These are phyloP conservation scores for Triticum dicoccoides DNA, from an alignment of 176 grass and related monocot species.

Conservation along the genomic window DNA sequence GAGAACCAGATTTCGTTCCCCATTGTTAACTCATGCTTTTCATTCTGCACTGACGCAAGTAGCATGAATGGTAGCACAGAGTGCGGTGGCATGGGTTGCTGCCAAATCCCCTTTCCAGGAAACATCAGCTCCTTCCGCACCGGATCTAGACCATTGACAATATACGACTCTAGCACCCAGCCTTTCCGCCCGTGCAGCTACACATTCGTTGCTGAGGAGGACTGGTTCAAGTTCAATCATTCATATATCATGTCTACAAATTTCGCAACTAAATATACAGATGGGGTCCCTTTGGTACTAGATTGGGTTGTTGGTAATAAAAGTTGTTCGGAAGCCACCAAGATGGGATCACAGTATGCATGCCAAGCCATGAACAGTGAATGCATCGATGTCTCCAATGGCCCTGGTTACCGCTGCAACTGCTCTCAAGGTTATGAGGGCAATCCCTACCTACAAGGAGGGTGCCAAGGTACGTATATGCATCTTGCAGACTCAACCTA, in stretches of 20 bases:
- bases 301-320: not conserved
- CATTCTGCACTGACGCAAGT: not conserved
- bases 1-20: not conserved
- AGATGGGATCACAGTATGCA: not conserved
- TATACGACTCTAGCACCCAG: not conserved
- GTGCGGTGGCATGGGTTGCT: not conserved
- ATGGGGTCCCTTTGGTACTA: not conserved
- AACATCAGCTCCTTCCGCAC: slow-evolving; percentile 1
- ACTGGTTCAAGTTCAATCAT: not conserved
- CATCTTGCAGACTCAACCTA: not conserved
- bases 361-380: not conserved
- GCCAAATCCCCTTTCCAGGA: not conserved
- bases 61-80: not conserved
- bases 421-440: slow-evolving; percentile 11
- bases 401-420: not conserved
- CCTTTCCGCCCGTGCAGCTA: slow-evolving; percentile 1
- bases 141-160: not conserved
- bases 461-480: not conserved
- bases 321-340: not conserved
- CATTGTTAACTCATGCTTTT: not conserved
- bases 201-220: not conserved
- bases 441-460: not conserved
- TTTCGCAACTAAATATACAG: not conserved
- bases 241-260: not conserved
- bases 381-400: not conserved